phyloP scores from a whole-genome alignment of 2,329 filamentous ascomycete genomes.

The Aspergillus puulaauensis region DNA sequence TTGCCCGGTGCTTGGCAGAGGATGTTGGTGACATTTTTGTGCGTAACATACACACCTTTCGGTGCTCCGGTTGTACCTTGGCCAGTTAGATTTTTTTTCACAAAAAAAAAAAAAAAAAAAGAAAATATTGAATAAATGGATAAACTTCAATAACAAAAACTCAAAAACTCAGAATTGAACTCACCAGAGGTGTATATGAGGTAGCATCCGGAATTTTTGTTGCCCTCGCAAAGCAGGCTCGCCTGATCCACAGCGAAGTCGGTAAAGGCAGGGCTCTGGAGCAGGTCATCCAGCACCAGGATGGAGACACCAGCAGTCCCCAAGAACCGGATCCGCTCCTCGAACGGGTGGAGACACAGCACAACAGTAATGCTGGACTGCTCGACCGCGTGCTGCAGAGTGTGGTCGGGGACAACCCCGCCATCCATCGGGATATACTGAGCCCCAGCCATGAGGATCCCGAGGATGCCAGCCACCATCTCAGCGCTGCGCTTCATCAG shows the following conservation, averaged over 20 bases:
- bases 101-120: too few relatives aligned
- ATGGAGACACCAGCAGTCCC: not conserved
- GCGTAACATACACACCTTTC: constrained; percentile 12
- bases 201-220: constrained; percentile 9
- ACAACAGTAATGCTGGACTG: constrained; percentile 2
- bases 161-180: not conserved
- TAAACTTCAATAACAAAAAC: too few relatives aligned
- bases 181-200: constrained; percentile 13
- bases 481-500: constrained; percentile 6
- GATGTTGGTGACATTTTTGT: constrained; percentile 12
- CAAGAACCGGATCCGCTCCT: not conserved
- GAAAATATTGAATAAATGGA: too few relatives aligned
- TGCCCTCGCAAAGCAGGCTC: constrained; percentile 1
- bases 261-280: not conserved
- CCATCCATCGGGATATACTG: constrained; percentile 14
- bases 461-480: constrained; percentile 13
- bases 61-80: constrained; percentile 10
- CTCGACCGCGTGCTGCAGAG: constrained; percentile 2
- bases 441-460: constrained; percentile 8
- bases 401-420: constrained; percentile 9
- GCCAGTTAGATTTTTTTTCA: too few relatives aligned
- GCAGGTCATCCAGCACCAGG: constrained; percentile 7
- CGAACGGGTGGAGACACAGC: constrained; percentile 1
- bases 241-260: not conserved
- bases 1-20: constrained; percentile 10